A percentile compares a stretch with the other conserved stretches of the same genome.
phyloP scores from a whole-genome alignment of 805 yeast species.

The Candida sonorensis region DNA sequence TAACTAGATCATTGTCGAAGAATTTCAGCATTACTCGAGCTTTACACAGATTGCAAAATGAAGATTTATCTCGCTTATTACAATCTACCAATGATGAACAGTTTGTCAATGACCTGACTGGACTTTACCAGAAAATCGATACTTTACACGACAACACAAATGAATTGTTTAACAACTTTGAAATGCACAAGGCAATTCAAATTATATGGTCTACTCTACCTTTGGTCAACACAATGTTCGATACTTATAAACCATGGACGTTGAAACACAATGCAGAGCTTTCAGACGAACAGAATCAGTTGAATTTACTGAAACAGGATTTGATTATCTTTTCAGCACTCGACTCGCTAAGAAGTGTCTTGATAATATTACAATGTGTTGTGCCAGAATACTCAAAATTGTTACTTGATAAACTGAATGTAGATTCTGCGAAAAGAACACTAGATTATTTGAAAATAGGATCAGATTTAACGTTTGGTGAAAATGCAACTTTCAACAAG shows the following conservation, averaged over 20 bases:
- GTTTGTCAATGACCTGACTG: slow-evolving; percentile 11
- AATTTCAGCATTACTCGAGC: slow-evolving; percentile 55
- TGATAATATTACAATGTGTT: slow-evolving; percentile 65
- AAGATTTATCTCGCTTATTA: too few relatives aligned
- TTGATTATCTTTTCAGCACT: slow-evolving; percentile 55
- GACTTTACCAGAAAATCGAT: slow-evolving; percentile 29
- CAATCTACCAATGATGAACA: slow-evolving; percentile 10
- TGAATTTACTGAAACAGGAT: slow-evolving; percentile 32
- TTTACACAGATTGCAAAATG: slow-evolving; percentile 18
- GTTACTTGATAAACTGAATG: slow-evolving; percentile 60
- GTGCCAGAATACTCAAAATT: slow-evolving; percentile 57
- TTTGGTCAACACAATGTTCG: slow-evolving; percentile 61
- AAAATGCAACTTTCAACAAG: slow-evolving; percentile 28
- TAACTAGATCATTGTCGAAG: slow-evolving; percentile 65
- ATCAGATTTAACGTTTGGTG: slow-evolving; percentile 56
- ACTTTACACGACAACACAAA: slow-evolving; percentile 34
- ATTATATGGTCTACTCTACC: slow-evolving; percentile 54
- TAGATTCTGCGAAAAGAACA: slow-evolving; percentile 34
- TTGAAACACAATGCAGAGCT: slow-evolving; percentile 26
- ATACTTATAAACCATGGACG: slow-evolving; percentile 72
- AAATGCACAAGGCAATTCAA: slow-evolving; percentile 49
- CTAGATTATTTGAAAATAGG: slow-evolving; percentile 44
- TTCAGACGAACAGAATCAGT: not conserved
- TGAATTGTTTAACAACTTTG: slow-evolving; percentile 36
- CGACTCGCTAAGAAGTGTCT: slow-evolving; percentile 61